Percentiles rank a stretch among this genome's conserved stretches.
These are phyloP conservation scores for Psilocybe azurescens DNA, from an alignment of 768 basidiomycete genomes.

Conservation along the genomic window DNA sequence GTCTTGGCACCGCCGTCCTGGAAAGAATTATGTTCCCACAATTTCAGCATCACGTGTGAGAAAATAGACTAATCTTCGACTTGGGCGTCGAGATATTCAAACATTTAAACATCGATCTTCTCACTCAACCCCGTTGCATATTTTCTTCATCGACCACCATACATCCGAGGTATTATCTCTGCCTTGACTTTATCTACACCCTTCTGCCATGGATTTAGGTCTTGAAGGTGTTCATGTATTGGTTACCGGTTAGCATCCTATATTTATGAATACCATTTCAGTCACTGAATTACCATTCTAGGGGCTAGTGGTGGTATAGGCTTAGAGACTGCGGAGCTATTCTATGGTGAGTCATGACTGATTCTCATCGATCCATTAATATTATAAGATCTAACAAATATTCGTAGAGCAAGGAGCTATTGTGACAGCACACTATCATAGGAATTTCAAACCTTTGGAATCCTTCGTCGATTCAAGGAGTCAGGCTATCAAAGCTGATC, in stretches of 20 bases:
- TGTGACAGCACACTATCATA: conserved; percentile 76
- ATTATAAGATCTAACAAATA: neutral
- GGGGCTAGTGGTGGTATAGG: conserved; percentile 83
- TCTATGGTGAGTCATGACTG: conserved; percentile 48
- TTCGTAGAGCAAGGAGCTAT: conserved; percentile 68
- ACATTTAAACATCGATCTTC: neutral
- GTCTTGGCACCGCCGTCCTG: neutral
- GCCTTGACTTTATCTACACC: no score
- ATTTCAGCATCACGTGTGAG: neutral
- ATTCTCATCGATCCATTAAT: neutral
- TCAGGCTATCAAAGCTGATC: conserved; percentile 57
- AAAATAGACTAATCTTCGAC: neutral
- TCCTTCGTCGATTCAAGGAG: conserved; percentile 39
- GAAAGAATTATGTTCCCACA: neutral
- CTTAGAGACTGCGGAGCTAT: conserved; percentile 60
- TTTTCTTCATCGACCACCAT: neutral
- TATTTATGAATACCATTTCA: neutral
- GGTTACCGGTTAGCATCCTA: conserved; percentile 57
- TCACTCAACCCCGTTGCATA: conserved; percentile 1
- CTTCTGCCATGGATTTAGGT: conserved; percentile 53
- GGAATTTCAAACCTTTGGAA: conserved; percentile 50
- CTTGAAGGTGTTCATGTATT: conserved; percentile 68
- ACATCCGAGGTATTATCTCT: neutral
- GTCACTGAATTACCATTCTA: conserved; percentile 21
- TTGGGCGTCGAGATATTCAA: neutral